Conservation (phyloP, 2,329 filamentous ascomycete species). For the Cladophialophora chaetospira region DNA sequence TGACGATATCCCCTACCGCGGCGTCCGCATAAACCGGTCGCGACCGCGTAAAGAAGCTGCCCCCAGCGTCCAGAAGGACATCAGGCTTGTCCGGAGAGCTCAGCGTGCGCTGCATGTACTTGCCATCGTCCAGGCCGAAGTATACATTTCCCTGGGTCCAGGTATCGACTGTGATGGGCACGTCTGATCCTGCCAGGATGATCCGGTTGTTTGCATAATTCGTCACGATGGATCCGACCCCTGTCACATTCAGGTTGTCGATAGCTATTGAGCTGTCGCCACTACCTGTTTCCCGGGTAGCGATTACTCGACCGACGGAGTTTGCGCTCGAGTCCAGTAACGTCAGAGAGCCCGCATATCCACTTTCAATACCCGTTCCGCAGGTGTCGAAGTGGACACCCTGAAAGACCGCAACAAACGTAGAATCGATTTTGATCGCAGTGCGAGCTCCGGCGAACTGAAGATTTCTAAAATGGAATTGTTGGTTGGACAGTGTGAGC, state of each 20-base stretch:
- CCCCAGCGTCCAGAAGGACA: background rate
- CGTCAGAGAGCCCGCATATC: background rate
- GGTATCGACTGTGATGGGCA: background rate
- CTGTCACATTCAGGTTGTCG: background rate
- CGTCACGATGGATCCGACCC: background rate
- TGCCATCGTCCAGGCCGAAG: background rate
- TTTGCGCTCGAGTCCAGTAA: background rate
- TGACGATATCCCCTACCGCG: background rate
- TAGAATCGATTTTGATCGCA: background rate
- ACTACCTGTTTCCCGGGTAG: background rate
- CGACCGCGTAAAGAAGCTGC: background rate
- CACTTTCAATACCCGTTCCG: background rate
- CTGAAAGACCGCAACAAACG: background rate
- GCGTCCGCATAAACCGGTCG: background rate
- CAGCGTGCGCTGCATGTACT: background rate
- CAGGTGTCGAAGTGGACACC: background rate
- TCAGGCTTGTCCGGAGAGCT: background rate
- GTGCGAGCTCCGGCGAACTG: background rate
- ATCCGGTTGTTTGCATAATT: background rate
- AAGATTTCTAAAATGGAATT: conserved; percentile 1
- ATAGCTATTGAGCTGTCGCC: background rate
- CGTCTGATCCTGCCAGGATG: background rate
- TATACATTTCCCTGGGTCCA: background rate
- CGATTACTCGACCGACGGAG: background rate
- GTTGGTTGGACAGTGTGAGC: background rate